phyloP scores from a whole-genome alignment of 495 filamentous ascomycete genomes.

The Immersiella caudata region DNA sequence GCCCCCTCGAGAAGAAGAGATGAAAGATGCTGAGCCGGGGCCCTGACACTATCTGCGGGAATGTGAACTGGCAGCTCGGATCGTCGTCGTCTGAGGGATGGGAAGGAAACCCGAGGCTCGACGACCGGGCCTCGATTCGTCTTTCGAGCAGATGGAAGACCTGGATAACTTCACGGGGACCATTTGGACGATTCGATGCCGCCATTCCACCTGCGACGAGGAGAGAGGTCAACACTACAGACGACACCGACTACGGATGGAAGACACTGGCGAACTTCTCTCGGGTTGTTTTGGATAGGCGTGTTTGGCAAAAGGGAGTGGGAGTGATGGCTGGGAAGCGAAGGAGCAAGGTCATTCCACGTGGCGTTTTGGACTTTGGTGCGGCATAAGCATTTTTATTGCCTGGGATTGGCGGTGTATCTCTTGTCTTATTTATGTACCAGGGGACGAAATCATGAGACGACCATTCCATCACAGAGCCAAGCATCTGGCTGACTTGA shows the following conservation, averaged over 20 bases:
- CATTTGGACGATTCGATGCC: no score
- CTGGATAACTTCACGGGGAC: no score
- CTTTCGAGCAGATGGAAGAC: no score
- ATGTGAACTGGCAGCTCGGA: no score
- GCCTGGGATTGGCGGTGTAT: background rate
- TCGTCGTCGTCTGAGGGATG: no score
- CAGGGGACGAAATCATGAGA: background rate
- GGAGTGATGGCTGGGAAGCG: background rate
- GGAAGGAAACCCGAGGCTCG: no score
- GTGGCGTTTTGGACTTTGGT: background rate
- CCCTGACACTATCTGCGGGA: background rate
- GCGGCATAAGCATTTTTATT: background rate
- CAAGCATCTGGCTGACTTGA: background rate
- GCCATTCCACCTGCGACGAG: no score
- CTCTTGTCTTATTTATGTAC: background rate
- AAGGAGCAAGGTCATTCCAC: background rate
- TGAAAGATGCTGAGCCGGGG: background rate
- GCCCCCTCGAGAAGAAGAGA: background rate
- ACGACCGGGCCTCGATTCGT: no score
- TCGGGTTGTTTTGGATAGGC: background rate
- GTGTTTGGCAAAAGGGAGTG: background rate
- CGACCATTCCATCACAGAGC: background rate
- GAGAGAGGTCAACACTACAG: no score
- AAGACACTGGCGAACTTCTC: no score
- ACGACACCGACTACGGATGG: no score